Evolutionary conservation across 2,329 filamentous ascomycete genomes (phyloP).

Genomic region (Verticillium isaacii): DNA sequence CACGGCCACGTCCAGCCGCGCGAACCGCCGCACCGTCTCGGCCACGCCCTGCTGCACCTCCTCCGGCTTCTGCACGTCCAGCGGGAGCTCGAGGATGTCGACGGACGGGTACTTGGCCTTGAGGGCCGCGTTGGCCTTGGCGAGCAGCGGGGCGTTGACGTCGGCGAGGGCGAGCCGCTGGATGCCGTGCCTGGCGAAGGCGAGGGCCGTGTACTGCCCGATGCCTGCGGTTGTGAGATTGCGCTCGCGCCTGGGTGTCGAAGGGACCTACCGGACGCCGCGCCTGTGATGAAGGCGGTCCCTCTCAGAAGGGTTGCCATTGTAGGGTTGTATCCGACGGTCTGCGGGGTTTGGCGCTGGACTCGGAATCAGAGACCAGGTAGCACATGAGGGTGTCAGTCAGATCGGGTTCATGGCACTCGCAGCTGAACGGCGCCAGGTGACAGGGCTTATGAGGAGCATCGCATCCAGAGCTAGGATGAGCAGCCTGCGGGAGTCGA

Average conservation of each 20-base stretch:
- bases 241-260: background rate
- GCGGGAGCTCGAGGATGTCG: constrained; percentile 30
- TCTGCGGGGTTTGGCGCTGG: background rate
- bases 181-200: constrained; percentile 43
- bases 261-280: constrained; percentile 34
- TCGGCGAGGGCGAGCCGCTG: constrained; percentile 41
- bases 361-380: background rate
- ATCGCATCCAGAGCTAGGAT: background rate
- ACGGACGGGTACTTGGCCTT: constrained; percentile 31
- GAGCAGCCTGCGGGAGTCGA: background rate
- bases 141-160: constrained; percentile 29
- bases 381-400: background rate
- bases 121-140: constrained; percentile 26
- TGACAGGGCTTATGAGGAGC: background rate
- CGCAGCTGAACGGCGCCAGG: background rate
- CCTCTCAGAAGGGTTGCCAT: constrained; percentile 37
- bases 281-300: constrained; percentile 43
- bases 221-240: constrained; percentile 34
- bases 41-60: constrained; percentile 38
- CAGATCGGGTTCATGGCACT: background rate
- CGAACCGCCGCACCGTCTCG: constrained; percentile 37
- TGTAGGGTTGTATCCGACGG: background rate
- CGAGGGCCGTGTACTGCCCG: constrained; percentile 38
- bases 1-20: constrained; percentile 49
- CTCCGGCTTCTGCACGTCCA: constrained; percentile 40